Evolutionary conservation across 2,329 filamentous ascomycete species (phyloP).

Genomic region (Penicillium occitanis): DNA sequence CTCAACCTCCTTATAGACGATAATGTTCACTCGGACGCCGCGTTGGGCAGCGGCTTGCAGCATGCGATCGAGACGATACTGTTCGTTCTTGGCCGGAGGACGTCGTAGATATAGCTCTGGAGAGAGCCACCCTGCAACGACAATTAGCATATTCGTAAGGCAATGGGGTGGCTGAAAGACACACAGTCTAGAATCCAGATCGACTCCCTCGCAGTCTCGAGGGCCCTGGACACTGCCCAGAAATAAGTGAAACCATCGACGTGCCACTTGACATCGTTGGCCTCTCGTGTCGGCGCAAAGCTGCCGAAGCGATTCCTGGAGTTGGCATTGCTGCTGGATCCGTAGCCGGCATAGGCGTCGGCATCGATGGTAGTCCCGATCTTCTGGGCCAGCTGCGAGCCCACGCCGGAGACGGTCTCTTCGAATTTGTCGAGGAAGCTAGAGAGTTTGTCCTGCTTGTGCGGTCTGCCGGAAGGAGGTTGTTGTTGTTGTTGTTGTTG

Average conservation of each 20-base stretch:
- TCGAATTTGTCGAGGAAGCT: conserved; percentile 59
- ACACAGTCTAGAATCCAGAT: conserved; percentile 81
- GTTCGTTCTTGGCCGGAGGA: conserved; percentile 76
- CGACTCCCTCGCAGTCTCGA: conserved; percentile 72
- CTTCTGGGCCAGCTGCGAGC: conserved; percentile 52
- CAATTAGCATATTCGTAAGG: conserved; percentile 19
- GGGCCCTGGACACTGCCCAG: conserved; percentile 75
- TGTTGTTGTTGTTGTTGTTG: conserved; percentile 17
- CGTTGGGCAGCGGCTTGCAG: conserved; percentile 77
- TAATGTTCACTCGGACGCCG: conserved; percentile 79
- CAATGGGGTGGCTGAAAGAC: conserved; percentile 20
- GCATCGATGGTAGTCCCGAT: conserved; percentile 49
- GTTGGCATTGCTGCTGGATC: conserved; percentile 32
- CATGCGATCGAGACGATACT: conserved; percentile 81
- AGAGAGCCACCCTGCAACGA: conserved; percentile 70
- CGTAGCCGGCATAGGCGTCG: conserved; percentile 50
- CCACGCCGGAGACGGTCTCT: conserved; percentile 51
- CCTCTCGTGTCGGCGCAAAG: conserved; percentile 71
- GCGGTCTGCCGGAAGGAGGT: conserved; percentile 19
- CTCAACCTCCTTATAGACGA: conserved; percentile 89
- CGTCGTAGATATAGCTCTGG: conserved; percentile 83
- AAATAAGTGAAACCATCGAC: conserved; percentile 83
- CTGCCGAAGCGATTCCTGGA: conserved; percentile 55
- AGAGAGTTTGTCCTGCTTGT: conserved; percentile 39
- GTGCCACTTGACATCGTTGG: conserved; percentile 80